Conservation (phyloP, 1,284 basidiomycete species). For the Moniliella sp. region DNA sequence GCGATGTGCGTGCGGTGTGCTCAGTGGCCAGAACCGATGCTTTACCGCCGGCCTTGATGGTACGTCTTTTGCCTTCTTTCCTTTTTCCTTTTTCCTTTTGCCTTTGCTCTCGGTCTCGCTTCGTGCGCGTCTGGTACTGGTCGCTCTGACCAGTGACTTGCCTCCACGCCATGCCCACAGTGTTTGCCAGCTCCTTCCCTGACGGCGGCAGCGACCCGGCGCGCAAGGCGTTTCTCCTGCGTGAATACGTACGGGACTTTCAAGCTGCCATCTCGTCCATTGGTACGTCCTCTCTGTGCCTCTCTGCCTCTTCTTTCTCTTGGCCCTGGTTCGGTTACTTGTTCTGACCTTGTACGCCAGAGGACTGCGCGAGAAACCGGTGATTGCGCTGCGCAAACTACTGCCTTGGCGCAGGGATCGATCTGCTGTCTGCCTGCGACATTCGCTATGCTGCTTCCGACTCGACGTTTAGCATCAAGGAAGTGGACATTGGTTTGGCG, state of each 20-base stretch:
- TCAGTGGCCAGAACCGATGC: slow-evolving; percentile 21
- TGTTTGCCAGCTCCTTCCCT: no score
- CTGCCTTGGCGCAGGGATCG: slow-evolving; percentile 50
- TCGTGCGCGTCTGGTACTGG: no score
- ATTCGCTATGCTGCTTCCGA: slow-evolving; percentile 47
- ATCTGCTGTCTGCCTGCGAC: slow-evolving; percentile 61
- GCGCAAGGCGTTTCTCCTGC: slow-evolving; percentile 16
- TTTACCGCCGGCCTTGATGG: slow-evolving; percentile 33
- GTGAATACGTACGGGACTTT: slow-evolving; percentile 23
- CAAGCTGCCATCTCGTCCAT: slow-evolving; percentile 25
- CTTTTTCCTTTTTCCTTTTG: no score
- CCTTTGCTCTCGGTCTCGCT: no score
- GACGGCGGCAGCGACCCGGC: slow-evolving; percentile 15
- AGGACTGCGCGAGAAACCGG: slow-evolving; percentile 53
- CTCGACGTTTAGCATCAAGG: slow-evolving; percentile 34
- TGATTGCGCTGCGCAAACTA: slow-evolving; percentile 63
- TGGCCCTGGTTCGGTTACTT: no score
- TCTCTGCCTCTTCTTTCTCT: background rate
- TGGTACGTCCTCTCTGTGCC: background rate
- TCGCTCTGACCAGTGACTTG: no score
- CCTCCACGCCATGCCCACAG: no score
- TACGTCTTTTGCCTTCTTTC: no score
- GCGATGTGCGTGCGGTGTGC: slow-evolving; percentile 24
- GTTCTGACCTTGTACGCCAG: no score
- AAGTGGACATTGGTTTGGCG: slow-evolving; percentile 70